phyloP scores from a whole-genome alignment of 225 moss, liverwort and hornwort species.

The Polytrichum commune region DNA sequence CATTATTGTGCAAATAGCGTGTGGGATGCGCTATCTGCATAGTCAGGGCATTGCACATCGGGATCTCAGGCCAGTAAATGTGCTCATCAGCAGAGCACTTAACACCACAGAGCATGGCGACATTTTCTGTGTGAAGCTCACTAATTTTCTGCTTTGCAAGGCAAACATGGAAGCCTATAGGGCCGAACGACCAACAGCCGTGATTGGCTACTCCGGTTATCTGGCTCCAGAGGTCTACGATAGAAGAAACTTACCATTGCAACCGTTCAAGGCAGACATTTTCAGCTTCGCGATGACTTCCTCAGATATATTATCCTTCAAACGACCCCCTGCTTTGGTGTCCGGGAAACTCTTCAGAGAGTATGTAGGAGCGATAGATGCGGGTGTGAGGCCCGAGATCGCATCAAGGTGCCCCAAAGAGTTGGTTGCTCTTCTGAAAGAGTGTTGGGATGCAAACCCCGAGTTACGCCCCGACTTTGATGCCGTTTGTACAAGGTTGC shows the following conservation, averaged over 20 bases:
- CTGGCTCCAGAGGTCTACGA: not conserved
- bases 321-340: not conserved
- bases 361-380: rapidly evolving
- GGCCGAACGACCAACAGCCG: not conserved
- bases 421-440: not conserved
- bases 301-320: not conserved
- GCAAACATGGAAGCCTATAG: not conserved
- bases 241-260: not conserved
- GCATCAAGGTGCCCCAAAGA: not conserved
- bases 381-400: not conserved
- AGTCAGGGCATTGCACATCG: constrained; percentile 1
- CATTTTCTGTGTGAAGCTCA: not conserved
- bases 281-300: not conserved
- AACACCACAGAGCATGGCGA: not conserved
- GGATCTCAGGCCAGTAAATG: not conserved
- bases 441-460: not conserved
- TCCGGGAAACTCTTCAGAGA: no score
- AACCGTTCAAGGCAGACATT: constrained; percentile 1
- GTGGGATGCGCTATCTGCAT: constrained; percentile 1
- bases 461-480: not conserved
- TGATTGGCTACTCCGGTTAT: not conserved
- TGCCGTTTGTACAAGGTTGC: not conserved
- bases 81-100: not conserved
- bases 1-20: not conserved
- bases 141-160: not conserved